These are phyloP conservation scores for Nannochloropsis salina DNA, from an alignment of 108 stramenopile species.

Conservation along the genomic window DNA sequence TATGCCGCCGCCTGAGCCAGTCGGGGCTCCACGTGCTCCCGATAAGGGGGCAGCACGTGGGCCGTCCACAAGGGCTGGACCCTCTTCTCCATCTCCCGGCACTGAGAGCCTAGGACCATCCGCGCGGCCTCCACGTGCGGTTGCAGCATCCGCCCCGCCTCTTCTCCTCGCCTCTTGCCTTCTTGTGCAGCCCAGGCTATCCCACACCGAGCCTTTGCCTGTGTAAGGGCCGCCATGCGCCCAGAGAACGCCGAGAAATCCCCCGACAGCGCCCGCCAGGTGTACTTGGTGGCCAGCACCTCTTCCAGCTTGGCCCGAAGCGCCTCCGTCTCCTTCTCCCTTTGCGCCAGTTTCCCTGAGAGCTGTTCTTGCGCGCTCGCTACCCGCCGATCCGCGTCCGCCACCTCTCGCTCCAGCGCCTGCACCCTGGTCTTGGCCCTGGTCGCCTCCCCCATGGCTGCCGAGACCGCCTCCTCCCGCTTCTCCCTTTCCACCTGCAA, in stretches of 20 bases:
- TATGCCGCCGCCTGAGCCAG: background rate
- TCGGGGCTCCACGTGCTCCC: background rate
- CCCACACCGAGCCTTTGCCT: background rate
- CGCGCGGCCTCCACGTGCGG: background rate
- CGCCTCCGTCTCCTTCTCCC: constrained; percentile 3
- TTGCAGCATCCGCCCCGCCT: background rate
- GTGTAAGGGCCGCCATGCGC: background rate
- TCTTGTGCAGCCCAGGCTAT: background rate
- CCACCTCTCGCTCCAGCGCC: background rate
- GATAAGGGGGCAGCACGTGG: background rate
- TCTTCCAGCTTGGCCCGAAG: background rate
- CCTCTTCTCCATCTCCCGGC: background rate
- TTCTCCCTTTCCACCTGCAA: background rate
- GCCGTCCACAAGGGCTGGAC: background rate
- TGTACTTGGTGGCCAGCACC: background rate
- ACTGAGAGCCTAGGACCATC: too few species aligned
- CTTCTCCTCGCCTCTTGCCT: background rate
- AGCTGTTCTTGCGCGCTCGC: background rate
- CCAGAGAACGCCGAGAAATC: background rate
- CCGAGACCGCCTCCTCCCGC: background rate
- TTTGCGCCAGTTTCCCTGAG: background rate
- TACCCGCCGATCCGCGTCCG: background rate
- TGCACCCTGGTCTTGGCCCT: background rate
- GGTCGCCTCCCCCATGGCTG: background rate
- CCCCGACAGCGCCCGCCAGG: background rate